Base-by-base conservation (phyloP, 495 filamentous ascomycete genomes). In the Sabuloglossum arenarium region DNA sequence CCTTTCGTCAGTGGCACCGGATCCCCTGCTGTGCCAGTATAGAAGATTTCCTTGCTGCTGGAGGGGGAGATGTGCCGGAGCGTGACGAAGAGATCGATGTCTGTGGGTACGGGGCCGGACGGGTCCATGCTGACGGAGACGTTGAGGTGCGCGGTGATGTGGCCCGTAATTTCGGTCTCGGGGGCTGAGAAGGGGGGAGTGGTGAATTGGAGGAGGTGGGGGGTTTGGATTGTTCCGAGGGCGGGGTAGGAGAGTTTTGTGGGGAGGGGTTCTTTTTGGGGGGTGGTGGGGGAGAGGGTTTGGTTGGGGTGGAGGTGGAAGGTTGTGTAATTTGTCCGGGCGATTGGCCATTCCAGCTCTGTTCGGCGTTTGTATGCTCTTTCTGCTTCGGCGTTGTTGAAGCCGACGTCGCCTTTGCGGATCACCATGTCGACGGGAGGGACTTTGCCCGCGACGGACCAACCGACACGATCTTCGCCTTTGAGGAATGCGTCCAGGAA, bases 401-500 rank as follows among this genome's bases (percentile, higher is more conserved):
- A 76, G 0, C 80, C 81, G 0, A 79, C 71, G 52, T 83, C 69
- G 1, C 80, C 80, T 61, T 79, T 78, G 27, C 80, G 72, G 0
- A 85, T 67, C 0, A 75, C 67, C 27, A 85, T 43, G 32, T 70
- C 71, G 24, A 83, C 78, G 12, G 76, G 71, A 0, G 80, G 66
- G 0, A 76, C 68, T 56, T 75, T 75, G 14, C 78, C 77, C 0
- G 66, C 62, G 3, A 63, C 56, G 12, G 67, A 67, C 81, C 81
- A 85, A 1, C 81, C 81, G 0, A 61, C 67, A 0, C 64, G 67
- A 59, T 84, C 81, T 0, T 82, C 69, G 6, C 71, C 77, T 60
- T 80, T 82, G 27, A 85, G 71, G 61, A 84, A 85, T 0, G 81
- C 81, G 58, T 80, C 75, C 1, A 84, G 67, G 59, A 85, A 84